Base-by-base conservation (phyloP, 768 basidiomycete species). In the Termitomyces sp. region DNA sequence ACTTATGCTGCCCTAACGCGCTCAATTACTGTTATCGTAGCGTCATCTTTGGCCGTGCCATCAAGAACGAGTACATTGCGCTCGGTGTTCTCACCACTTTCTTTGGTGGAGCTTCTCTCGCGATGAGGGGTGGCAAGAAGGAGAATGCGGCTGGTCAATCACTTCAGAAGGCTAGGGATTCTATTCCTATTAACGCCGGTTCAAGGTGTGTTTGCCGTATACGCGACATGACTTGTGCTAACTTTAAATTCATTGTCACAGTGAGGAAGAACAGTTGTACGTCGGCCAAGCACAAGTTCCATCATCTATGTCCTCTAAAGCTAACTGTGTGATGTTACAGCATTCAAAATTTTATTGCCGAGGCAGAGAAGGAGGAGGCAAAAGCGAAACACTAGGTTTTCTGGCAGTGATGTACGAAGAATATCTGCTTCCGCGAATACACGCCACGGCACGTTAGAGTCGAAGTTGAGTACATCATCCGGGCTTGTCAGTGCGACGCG, bases 191-290 rank as follows among this genome's bases (percentile, higher is more conserved):
- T 46, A 82, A 81, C 59, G 86, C 88, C 59, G 75, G 82, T 51
- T 91, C 89, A 39, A 87, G 82, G 91, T 90, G 72, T 71, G 88
- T 83, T 28, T 48, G 15, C 18, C 32, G 44, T 51, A 22, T 61
- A 38, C 38, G 24, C 48, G 36, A 48, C 40, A 35, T 39, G 32
- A 39, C 33, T 55, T 49, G 32, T 61, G 52, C 53, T 60, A 55
- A 50, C 61, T 70, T 45, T 66, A 51, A 63, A 42, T 20, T 52
- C 56, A 53, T 35, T 53, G 56, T 61, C 70, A 20, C 68, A 93
- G 91, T 63, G 91, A 94, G 73, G 92, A 94, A 72, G 92, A 91
- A 70, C 80, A 87, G 65, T 94, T 94, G 92, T 94, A 77, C 74
- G 84, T 85, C 15, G 13, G 36, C 52, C 28, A 8, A 54, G 12